These are phyloP conservation scores for Vitis cinerea DNA, from an alignment of 164 flowering plant species.

Conservation along the genomic window DNA sequence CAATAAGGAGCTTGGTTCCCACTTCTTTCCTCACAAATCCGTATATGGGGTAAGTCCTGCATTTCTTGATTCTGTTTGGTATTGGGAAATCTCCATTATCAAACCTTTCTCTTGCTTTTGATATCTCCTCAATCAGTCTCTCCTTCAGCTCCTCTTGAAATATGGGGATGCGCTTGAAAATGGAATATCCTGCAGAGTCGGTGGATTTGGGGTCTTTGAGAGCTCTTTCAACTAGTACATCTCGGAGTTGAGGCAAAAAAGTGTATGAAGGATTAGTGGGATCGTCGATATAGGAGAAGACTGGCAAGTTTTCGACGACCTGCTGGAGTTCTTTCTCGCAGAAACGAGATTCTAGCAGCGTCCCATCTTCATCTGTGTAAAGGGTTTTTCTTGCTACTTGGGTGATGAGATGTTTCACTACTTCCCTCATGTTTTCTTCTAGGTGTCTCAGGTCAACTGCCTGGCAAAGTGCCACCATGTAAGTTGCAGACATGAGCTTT, in stretches of 20 bases:
- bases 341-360: conserved; percentile 41
- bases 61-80: conserved; percentile 40
- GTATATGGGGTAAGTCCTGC: conserved; percentile 49
- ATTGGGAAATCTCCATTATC: conserved; percentile 33
- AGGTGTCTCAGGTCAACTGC: conserved; percentile 49
- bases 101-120: conserved; percentile 36
- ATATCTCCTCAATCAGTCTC: conserved; percentile 24
- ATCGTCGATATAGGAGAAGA: conserved; percentile 50
- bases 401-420: conserved; percentile 32
- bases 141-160: conserved; percentile 39
- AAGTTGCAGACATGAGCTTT: conserved; percentile 51
- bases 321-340: conserved; percentile 48
- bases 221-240: conserved; percentile 40
- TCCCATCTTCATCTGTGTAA: conserved; percentile 29
- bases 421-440: conserved; percentile 49
- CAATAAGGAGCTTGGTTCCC: conserved; percentile 45
- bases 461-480: conserved; percentile 55
- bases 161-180: conserved; percentile 42
- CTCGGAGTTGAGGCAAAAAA: conserved; percentile 33
- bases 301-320: conserved; percentile 39
- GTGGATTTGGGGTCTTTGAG: conserved; percentile 11
- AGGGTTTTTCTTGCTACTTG: conserved; percentile 43
- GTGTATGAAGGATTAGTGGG: conserved; percentile 42
- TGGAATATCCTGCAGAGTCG: conserved; percentile 18
- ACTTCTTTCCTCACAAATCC: conserved; percentile 37